Conservation (phyloP, 768 basidiomycete species). For the Brasilioporus rufonigricans region DNA sequence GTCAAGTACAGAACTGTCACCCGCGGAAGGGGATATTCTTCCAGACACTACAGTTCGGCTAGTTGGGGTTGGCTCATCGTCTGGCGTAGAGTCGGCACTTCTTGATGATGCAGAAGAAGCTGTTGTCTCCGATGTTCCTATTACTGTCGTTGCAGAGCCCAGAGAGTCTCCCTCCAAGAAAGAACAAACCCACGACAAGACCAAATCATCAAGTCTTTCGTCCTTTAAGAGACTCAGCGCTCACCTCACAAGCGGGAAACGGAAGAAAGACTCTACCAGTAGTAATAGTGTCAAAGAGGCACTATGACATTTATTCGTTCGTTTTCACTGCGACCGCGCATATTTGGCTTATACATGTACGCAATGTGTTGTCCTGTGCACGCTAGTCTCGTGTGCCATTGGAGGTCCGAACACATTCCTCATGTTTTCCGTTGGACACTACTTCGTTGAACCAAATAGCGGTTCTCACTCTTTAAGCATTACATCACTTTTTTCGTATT, state of each 20-base stretch:
- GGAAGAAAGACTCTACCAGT: conserved; percentile 52
- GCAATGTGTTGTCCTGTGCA: conserved; percentile 13
- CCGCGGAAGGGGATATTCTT: conserved; percentile 17
- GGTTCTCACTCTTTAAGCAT: conserved; percentile 10
- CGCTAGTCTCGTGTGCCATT: conserved; percentile 18
- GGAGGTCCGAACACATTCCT: conserved; percentile 1
- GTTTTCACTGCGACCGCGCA: conserved; percentile 5
- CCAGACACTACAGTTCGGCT: conserved; percentile 52
- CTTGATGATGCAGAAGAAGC: conserved; percentile 33
- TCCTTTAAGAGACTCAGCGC: conserved; percentile 56
- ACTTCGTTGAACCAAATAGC: conserved; percentile 4
- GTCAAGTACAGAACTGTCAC: conserved; percentile 2
- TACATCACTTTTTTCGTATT: conserved; percentile 15
- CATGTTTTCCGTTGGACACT: conserved; percentile 8
- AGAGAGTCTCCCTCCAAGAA: conserved; percentile 27
- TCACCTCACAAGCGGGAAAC: conserved; percentile 36
- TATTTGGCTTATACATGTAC: conserved; percentile 25
- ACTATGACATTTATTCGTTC: conserved; percentile 22
- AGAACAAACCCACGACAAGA: conserved; percentile 47
- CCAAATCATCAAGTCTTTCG: conserved; percentile 48
- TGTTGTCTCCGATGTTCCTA: conserved; percentile 37
- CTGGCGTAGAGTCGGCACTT: conserved; percentile 27
- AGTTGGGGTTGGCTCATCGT: conserved; percentile 53
- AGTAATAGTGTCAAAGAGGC: conserved; percentile 47
- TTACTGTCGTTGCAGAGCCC: conserved; percentile 36